These are phyloP conservation scores for Colletotrichum gloeosporioides DNA, from an alignment of 2,329 filamentous ascomycete genomes.

Conservation along the genomic window DNA sequence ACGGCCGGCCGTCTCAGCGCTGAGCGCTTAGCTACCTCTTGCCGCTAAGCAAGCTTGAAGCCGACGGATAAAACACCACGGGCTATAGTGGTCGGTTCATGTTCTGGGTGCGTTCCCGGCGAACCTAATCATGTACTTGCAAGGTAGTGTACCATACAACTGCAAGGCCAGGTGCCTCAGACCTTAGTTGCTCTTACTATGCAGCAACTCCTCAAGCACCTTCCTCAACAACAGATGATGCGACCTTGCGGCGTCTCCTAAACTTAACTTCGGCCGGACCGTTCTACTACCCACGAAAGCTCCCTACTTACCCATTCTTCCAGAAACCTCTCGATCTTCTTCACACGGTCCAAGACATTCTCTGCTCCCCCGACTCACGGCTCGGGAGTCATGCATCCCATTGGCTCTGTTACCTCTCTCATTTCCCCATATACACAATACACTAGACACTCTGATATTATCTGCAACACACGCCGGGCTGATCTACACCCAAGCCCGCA, in stretches of 20 bases:
- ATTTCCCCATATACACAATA: background rate
- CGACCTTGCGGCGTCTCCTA: constrained; percentile 1
- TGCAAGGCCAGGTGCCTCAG: background rate
- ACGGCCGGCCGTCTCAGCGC: constrained; percentile 1
- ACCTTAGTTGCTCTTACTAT: background rate
- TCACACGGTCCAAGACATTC: background rate
- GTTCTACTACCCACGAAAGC: background rate
- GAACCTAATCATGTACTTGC: background rate
- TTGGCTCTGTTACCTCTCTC: background rate
- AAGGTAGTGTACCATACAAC: background rate
- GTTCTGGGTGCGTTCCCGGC: constrained; percentile 1
- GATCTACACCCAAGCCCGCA: background rate
- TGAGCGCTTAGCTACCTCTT: constrained; percentile 9
- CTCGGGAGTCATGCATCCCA: background rate
- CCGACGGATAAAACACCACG: background rate
- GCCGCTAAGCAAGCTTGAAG: background rate
- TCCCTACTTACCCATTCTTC: background rate
- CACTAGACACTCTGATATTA: background rate
- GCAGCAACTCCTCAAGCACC: background rate
- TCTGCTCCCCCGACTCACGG: background rate
- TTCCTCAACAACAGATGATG: constrained; percentile 12
- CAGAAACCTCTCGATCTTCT: background rate
- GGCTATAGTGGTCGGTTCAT: background rate
- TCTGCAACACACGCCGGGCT: constrained; percentile 6
- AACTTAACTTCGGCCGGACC: constrained; percentile 9